phyloP scores from a whole-genome alignment of 2,329 filamentous ascomycete genomes.

The Thelonectria olida region DNA sequence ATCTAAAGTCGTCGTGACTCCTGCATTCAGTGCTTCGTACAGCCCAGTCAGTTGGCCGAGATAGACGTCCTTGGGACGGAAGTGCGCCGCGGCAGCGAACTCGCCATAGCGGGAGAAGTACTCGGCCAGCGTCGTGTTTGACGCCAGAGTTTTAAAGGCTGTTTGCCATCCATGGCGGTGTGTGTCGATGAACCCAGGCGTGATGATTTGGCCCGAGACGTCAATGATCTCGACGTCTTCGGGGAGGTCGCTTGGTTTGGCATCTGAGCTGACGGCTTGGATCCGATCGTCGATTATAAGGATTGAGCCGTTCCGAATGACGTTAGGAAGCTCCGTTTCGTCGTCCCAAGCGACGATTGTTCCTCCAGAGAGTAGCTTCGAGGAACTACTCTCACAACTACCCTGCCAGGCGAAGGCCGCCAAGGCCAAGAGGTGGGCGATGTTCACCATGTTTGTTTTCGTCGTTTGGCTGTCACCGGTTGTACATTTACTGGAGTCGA shows the following conservation, averaged over 20 bases:
- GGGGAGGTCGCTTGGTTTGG: neutral
- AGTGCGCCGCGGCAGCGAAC: conserved; percentile 42
- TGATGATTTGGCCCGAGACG: conserved; percentile 60
- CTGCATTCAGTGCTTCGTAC: conserved; percentile 60
- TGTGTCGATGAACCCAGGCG: conserved; percentile 65
- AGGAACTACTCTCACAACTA: neutral
- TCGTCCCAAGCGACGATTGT: conserved; percentile 13
- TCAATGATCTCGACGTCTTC: conserved; percentile 49
- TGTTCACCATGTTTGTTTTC: neutral
- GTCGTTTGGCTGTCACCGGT: no score
- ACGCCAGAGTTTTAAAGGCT: conserved; percentile 59
- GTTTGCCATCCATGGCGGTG: conserved; percentile 67
- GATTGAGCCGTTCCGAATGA: conserved; percentile 11
- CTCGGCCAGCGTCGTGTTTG: conserved; percentile 59
- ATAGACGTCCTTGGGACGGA: conserved; percentile 56
- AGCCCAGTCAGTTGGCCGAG: conserved; percentile 56
- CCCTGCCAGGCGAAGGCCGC: neutral
- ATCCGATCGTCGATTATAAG: conserved; percentile 10
- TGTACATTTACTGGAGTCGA: no score
- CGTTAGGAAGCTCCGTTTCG: neutral
- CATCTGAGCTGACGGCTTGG: conserved; percentile 2
- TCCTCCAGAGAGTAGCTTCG: conserved; percentile 10
- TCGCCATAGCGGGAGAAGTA: conserved; percentile 56
- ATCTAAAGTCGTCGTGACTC: conserved; percentile 62
- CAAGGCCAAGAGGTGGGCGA: neutral